Percentiles rank a stretch among this genome's conserved stretches.
Conservation (phyloP, 2,329 filamentous ascomycete species). For the Aotearoamyces nothofagi region DNA sequence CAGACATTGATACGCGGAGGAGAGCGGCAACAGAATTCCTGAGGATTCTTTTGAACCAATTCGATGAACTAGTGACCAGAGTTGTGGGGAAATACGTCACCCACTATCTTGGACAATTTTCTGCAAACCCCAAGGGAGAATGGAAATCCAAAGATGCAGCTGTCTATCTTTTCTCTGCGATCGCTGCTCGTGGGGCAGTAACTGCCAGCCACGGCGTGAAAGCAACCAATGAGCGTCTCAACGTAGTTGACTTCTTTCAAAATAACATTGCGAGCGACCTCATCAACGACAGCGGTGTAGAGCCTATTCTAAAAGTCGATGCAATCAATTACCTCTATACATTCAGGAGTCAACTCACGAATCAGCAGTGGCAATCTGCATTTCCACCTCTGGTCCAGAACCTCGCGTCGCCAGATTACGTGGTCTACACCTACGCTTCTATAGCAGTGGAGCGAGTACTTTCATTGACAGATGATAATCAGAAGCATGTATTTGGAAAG, state of each 20-base stretch:
- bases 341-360: slow-evolving; percentile 88
- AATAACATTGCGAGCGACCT: slow-evolving; percentile 84
- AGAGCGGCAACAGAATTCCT: slow-evolving; percentile 92
- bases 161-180: slow-evolving; percentile 89
- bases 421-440: slow-evolving; percentile 93
- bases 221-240: slow-evolving; percentile 72
- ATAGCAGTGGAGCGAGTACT: slow-evolving; percentile 92
- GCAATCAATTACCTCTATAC: slow-evolving; percentile 97
- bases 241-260: slow-evolving; percentile 91
- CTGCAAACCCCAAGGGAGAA: slow-evolving; percentile 50
- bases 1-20: slow-evolving; percentile 84
- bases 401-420: slow-evolving; percentile 78
- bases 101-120: slow-evolving; percentile 64
- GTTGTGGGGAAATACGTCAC: slow-evolving; percentile 82
- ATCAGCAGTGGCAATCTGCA: slow-evolving; percentile 80
- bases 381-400: slow-evolving; percentile 87
- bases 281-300: slow-evolving; percentile 47
- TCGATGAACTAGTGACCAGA: slow-evolving; percentile 68
- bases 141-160: slow-evolving; percentile 98
- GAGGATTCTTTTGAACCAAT: slow-evolving; percentile 74
- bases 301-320: slow-evolving; percentile 88
- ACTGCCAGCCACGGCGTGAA: slow-evolving; percentile 84
- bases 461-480: slow-evolving; percentile 62
- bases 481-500: slow-evolving; percentile 66
- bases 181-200: slow-evolving; percentile 80